phyloP scores from a whole-genome alignment of 1,139 yeast genomes.

The Candida tetrigidarum region DNA sequence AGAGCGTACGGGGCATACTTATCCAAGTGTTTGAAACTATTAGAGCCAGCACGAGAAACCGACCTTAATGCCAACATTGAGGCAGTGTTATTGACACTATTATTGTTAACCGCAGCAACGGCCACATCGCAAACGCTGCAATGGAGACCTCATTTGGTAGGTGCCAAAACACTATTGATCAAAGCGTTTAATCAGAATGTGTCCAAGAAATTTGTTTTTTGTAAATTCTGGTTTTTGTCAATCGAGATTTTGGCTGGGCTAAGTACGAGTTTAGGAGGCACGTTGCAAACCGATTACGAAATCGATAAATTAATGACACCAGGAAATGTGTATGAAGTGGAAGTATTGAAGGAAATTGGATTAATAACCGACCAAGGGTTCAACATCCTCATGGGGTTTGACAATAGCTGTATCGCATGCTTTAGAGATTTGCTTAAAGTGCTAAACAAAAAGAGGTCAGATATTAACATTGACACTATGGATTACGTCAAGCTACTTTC shows the following conservation, averaged over 20 bases:
- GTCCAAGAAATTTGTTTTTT: conserved; percentile 51
- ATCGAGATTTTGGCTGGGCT: conserved; percentile 67
- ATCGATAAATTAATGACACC: conserved; percentile 48
- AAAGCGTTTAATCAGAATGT: conserved; percentile 34
- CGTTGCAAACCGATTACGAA: conserved; percentile 51
- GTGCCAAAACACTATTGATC: conserved; percentile 63
- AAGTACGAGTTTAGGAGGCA: conserved; percentile 65
- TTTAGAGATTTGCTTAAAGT: conserved; percentile 54
- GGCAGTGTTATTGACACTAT: conserved; percentile 62
- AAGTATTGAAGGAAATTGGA: conserved; percentile 32
- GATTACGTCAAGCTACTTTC: conserved; percentile 28
- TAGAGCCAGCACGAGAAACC: conserved; percentile 39
- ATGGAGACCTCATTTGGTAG: conserved; percentile 72
- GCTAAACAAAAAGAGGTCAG: conserved; percentile 37
- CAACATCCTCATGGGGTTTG: conserved; percentile 58
- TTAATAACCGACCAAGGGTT: conserved; percentile 48
- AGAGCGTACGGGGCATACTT: conserved; percentile 60
- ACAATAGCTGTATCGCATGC: conserved; percentile 47
- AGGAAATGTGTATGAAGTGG: conserved; percentile 45
- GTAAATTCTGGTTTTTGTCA: conserved; percentile 65
- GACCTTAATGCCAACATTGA: conserved; percentile 52
- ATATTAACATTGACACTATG: conserved; percentile 10
- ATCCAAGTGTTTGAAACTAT: conserved; percentile 55
- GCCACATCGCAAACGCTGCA: conserved; percentile 59
- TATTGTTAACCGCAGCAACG: conserved; percentile 65